Conservation (phyloP, 176 grass and related monocot genomes). For the Chrysopogon serrulatus region DNA sequence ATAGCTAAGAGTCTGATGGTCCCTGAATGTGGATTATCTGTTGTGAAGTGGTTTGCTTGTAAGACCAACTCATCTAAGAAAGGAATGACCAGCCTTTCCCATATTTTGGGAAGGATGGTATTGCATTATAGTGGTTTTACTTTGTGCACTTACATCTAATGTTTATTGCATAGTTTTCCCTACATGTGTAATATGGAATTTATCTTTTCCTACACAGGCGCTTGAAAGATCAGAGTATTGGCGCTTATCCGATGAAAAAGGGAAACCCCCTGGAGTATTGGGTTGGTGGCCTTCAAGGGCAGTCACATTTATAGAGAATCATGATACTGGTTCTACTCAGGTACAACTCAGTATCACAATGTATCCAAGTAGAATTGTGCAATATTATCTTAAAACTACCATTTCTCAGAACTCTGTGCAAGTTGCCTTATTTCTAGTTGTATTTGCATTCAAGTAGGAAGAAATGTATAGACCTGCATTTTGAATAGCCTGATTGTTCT, state of each 20-base stretch:
- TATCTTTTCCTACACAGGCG: conserved; percentile 45
- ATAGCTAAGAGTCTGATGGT: neutral
- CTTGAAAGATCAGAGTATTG: conserved; percentile 95
- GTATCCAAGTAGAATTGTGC: neutral
- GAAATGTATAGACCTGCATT: neutral
- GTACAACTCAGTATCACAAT: conserved; percentile 34
- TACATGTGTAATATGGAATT: conserved; percentile 27
- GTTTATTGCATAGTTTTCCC: neutral
- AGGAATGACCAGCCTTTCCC: neutral
- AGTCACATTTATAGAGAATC: conserved; percentile 98
- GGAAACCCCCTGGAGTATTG: conserved; percentile 79
- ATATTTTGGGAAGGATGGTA: neutral
- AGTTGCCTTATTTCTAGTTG: neutral
- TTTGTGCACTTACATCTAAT: neutral
- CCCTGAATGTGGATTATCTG: conserved; percentile 7
- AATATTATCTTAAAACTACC: neutral
- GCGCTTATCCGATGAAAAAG: conserved; percentile 86
- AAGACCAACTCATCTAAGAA: conserved; percentile 4
- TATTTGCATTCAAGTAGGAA: neutral
- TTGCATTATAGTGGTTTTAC: neutral
- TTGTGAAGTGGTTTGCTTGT: conserved; percentile 20
- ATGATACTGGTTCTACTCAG: conserved; percentile 98
- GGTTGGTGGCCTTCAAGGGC: conserved; percentile 99
- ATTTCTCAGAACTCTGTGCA: neutral
- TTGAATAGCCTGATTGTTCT: neutral